Base-by-base conservation (phyloP, 306 rosid genomes). In the Adenanthera pavonina region DNA sequence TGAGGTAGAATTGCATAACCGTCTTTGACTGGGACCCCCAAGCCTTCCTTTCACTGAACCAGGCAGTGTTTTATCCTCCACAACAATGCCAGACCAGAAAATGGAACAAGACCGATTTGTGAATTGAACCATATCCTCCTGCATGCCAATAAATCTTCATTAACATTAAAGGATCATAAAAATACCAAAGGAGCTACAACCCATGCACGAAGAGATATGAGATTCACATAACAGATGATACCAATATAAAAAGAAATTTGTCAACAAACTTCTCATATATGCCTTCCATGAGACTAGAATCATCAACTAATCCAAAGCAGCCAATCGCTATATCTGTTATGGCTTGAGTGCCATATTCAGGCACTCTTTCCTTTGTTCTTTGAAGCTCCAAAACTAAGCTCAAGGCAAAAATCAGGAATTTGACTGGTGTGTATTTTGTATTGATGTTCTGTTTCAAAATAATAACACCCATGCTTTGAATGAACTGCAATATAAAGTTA, bases 11-110 rank as follows among this genome's bases (percentile, higher is more conserved):
- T 90, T 85, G 79, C 97, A 85, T 80, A 95, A 81, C 79, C 99
- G 91, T 57, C 99, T 92, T 83, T 92, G 99, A 86, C 99, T 93
- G 41, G 97, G 99, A 66, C 99, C 99, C 83, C 99, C 99, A 67
- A 95, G 99, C 77, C 87, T 95, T 78, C 99, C 99, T 83, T 81
- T 95, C 53, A 95, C 97, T 34, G 95, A 86, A 85, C 95, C 84
- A 60, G 99, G 97, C 35, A 95, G 89, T 74, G 73, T 44, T 51
- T 83, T 64, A 65, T 86, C 94, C 52, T 87, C 94, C 68, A 13
- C 68, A 75, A 36, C 82, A 81, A 68, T 56, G 69, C 72, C 77
- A 80, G 89, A 86, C 88, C 92, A 93, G 85, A 92, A 93, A 78
- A 95, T 84, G 67, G 92, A 88, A 84, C 95, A 92, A 69, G 92